A percentile compares a stretch with the other conserved stretches of the same genome.
Conservation (phyloP, 306 rosid species). For the Comarum palustre region DNA sequence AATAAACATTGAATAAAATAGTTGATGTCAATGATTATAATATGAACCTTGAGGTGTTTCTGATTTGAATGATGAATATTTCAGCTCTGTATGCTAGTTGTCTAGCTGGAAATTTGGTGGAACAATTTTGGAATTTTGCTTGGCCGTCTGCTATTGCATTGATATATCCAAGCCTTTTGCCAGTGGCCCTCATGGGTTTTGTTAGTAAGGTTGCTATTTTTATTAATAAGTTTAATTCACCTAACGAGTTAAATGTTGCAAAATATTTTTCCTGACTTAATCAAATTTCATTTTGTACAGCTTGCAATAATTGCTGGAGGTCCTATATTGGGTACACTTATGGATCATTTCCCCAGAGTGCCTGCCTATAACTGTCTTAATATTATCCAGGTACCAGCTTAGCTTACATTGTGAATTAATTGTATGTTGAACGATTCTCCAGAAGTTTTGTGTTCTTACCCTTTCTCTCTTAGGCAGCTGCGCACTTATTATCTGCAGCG, state of each 20-base stretch:
- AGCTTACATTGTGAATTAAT: conserved; percentile 14
- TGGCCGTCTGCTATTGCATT: conserved; percentile 98
- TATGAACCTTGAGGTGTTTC: conserved; percentile 24
- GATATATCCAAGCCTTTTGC: conserved; percentile 90
- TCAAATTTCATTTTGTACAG: conserved; percentile 33
- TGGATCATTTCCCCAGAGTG: conserved; percentile 84
- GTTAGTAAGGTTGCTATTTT: conserved; percentile 61
- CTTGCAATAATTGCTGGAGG: conserved; percentile 69
- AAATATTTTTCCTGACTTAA: conserved; percentile 21
- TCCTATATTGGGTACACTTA: conserved; percentile 76
- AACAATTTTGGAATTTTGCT: conserved; percentile 96
- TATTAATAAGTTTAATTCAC: neutral
- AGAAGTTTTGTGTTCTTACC: conserved; percentile 11
- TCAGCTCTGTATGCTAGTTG: conserved; percentile 90
- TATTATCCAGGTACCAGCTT: conserved; percentile 61
- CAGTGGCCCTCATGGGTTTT: conserved; percentile 90
- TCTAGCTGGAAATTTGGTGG: conserved; percentile 84
- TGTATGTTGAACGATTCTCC: neutral
- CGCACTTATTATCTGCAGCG: conserved; percentile 76
- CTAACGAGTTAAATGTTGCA: conserved; percentile 6
- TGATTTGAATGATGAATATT: conserved; percentile 34
- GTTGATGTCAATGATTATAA: conserved; percentile 13
- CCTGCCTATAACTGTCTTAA: conserved; percentile 65
- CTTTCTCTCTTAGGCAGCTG: conserved; percentile 60
- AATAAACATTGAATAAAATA: neutral